These are phyloP conservation scores for Gracilaria gracilis DNA, from an alignment of 23 red algal species.

Conservation along the genomic window DNA sequence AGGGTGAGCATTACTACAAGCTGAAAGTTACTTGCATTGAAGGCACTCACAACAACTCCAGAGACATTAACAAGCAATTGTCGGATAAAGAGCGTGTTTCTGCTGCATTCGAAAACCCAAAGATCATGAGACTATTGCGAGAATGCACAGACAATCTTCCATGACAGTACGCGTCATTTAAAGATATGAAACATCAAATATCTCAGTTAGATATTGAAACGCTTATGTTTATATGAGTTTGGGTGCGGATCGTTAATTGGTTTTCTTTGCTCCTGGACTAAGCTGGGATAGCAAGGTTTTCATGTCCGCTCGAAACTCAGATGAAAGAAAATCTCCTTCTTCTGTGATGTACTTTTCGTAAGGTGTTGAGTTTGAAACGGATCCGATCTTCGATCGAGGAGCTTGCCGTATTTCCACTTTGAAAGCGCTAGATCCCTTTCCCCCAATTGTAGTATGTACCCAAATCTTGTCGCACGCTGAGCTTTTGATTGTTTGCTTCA, in stretches of 20 bases:
- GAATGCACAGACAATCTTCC: constrained; percentile 77
- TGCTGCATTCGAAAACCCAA: constrained; percentile 93
- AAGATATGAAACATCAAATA: neutral
- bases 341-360: constrained; percentile 67
- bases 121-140: constrained; percentile 70
- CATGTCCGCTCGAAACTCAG: constrained; percentile 35
- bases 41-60: constrained; percentile 73
- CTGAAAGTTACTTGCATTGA: constrained; percentile 77
- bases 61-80: constrained; percentile 95
- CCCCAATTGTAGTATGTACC: constrained; percentile 53
- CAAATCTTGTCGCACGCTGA: constrained; percentile 28
- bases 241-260: neutral
- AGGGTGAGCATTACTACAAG: constrained; percentile 71
- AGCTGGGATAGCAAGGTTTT: constrained; percentile 2
- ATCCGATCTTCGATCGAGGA: constrained; percentile 8
- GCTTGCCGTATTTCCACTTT: constrained; percentile 44
- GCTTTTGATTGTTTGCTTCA: constrained; percentile 11
- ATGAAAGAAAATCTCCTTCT: constrained; percentile 52
- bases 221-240: neutral
- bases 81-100: constrained; percentile 94
- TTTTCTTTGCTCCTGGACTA: constrained; percentile 31
- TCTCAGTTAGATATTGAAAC: neutral
- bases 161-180: neutral
- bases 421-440: constrained; percentile 45
- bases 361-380: constrained; percentile 14